A percentile compares a stretch with the other conserved stretches of the same genome.
phyloP scores from a whole-genome alignment of 1,284 basidiomycete genomes.

The Cryptococcus amylolentus region DNA sequence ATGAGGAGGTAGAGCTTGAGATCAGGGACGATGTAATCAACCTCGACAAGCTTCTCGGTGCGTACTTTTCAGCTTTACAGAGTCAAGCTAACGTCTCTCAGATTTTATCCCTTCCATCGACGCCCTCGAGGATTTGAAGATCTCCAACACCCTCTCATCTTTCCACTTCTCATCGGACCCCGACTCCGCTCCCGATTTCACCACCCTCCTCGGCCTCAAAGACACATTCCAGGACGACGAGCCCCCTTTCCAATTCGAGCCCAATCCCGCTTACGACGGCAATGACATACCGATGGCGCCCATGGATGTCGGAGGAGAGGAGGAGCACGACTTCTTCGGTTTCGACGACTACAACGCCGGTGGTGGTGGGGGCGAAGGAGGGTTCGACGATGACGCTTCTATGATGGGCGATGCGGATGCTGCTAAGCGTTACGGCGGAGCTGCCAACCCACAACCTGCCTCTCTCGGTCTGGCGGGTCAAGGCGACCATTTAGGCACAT shows the following conservation, averaged over 20 bases:
- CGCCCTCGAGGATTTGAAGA: conserved; percentile 62
- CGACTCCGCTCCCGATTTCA: conserved; percentile 51
- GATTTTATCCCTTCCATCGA: conserved; percentile 69
- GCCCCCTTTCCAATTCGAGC: background rate
- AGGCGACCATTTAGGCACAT: conserved; percentile 57
- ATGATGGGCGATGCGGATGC: conserved; percentile 51
- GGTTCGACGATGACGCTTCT: conserved; percentile 49
- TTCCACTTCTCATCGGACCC: conserved; percentile 75
- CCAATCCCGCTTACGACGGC: conserved; percentile 3
- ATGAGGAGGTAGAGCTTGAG: conserved; percentile 64
- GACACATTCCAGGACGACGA: conserved; percentile 23
- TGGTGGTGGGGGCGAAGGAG: conserved; percentile 56
- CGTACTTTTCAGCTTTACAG: conserved; percentile 23
- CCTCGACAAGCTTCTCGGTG: conserved; percentile 65
- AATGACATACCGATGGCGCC: background rate
- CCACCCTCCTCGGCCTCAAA: conserved; percentile 30
- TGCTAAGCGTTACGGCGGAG: conserved; percentile 48
- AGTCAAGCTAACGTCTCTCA: conserved; percentile 26
- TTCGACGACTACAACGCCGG: conserved; percentile 67
- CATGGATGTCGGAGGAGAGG: conserved; percentile 5
- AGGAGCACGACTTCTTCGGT: conserved; percentile 52
- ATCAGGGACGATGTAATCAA: conserved; percentile 39
- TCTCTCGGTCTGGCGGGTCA: conserved; percentile 44
- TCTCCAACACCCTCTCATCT: conserved; percentile 71
- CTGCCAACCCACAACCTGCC: conserved; percentile 14